These are phyloP conservation scores for Ustilaginoidea virens DNA, from an alignment of 2,329 filamentous ascomycete species.

Conservation along the genomic window DNA sequence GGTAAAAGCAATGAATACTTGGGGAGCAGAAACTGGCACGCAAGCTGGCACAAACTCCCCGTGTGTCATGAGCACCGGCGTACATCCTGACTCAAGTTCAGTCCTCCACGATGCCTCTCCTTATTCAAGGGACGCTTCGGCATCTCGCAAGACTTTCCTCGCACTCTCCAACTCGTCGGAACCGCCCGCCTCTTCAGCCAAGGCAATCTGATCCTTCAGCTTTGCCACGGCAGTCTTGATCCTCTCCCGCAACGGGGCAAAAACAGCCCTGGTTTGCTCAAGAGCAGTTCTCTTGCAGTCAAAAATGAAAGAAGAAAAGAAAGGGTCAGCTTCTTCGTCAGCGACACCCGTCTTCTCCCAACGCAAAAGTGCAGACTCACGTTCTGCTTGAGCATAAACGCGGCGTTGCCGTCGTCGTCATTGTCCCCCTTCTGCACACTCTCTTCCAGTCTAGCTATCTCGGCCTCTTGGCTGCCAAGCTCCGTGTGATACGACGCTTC, in stretches of 20 bases:
- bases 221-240: slow-evolving; percentile 57
- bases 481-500: slow-evolving; percentile 84
- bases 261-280: slow-evolving; percentile 77
- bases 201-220: slow-evolving; percentile 58
- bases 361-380: slow-evolving; percentile 37
- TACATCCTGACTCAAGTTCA: neutral
- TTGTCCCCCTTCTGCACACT: slow-evolving; percentile 34
- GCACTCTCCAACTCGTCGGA: slow-evolving; percentile 39
- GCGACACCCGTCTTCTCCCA: neutral
- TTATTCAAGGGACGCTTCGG: slow-evolving; percentile 18
- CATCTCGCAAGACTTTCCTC: slow-evolving; percentile 34
- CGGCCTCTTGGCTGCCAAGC: slow-evolving; percentile 55
- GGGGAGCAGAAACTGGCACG: too few relatives aligned
- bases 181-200: slow-evolving; percentile 28
- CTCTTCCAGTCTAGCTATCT: slow-evolving; percentile 51
- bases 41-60: too few relatives aligned
- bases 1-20: too few relatives aligned
- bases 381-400: slow-evolving; percentile 74
- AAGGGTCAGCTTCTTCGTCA: neutral
- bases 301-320: neutral
- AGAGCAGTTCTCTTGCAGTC: slow-evolving; percentile 54
- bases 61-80: too few relatives aligned
- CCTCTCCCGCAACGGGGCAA: slow-evolving; percentile 55
- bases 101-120: neutral
- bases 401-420: slow-evolving; percentile 56